phyloP scores from a whole-genome alignment of 2,329 filamentous ascomycete species.

The Verticillium alfalfae region DNA sequence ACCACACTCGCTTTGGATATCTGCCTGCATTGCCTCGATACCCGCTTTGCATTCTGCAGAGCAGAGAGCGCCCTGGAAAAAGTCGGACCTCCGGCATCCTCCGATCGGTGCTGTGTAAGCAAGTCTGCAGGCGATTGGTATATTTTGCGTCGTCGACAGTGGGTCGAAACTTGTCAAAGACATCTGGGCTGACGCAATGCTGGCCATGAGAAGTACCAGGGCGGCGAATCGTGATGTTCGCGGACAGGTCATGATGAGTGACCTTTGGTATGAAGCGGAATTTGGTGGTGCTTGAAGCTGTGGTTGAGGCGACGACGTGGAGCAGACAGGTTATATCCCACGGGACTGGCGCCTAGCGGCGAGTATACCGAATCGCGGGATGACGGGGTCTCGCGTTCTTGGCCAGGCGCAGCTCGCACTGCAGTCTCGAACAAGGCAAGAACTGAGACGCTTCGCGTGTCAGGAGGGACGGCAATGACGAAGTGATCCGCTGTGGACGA shows the following conservation, averaged over 20 bases:
- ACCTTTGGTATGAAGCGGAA: background rate
- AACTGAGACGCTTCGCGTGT: constrained; percentile 12
- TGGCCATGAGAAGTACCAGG: background rate
- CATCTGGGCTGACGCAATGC: constrained; percentile 4
- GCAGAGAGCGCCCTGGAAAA: constrained; percentile 25
- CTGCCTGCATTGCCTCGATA: constrained; percentile 18
- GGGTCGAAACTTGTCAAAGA: constrained; percentile 33
- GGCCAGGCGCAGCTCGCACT: background rate
- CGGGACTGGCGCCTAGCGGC: background rate
- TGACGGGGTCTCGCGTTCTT: background rate
- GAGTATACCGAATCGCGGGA: too few relatives aligned
- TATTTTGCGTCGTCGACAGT: constrained; percentile 24
- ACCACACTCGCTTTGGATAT: constrained; percentile 20
- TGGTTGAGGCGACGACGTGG: background rate
- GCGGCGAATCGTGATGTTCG: background rate
- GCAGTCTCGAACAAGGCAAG: background rate
- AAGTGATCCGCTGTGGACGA: background rate
- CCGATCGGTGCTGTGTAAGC: constrained; percentile 35
- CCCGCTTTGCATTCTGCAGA: constrained; percentile 27
- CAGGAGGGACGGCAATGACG: constrained; percentile 5
- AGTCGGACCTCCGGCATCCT: constrained; percentile 31
- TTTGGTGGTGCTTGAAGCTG: background rate
- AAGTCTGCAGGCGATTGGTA: constrained; percentile 29
- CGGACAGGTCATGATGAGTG: background rate
- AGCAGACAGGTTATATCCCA: background rate